Percentiles rank a stretch among this genome's conserved stretches.
Evolutionary conservation across 1,284 basidiomycete genomes (phyloP).

Genomic region (Pisolithus thermaeus): DNA sequence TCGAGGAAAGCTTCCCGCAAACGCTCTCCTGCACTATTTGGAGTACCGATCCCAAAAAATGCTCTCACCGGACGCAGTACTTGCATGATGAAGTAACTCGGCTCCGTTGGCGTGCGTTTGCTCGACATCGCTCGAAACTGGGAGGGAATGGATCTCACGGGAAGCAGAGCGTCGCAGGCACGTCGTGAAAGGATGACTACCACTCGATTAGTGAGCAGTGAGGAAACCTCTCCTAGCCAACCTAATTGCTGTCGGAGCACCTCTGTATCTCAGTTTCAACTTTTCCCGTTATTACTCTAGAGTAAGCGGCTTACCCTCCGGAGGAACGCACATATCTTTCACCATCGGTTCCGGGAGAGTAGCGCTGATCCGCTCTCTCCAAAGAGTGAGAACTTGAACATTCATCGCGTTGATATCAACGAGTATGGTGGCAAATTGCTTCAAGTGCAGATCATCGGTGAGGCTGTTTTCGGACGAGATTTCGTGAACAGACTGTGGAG

Average conservation of each 20-base stretch:
- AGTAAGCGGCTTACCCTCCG: conserved; percentile 43
- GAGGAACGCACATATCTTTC: conserved; percentile 31
- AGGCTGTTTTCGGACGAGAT: conserved; percentile 45
- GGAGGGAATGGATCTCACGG: conserved; percentile 83
- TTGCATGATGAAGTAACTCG: conserved; percentile 79
- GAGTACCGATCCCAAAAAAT: conserved; percentile 64
- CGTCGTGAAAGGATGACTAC: conserved; percentile 69
- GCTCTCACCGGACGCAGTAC: conserved; percentile 79
- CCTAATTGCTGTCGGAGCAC: conserved; percentile 51
- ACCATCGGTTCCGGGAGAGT: conserved; percentile 42
- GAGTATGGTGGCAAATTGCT: conserved; percentile 58
- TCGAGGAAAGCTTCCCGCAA: conserved; percentile 52
- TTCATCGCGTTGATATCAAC: conserved; percentile 59
- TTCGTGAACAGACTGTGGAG: conserved; percentile 46
- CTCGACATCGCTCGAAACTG: conserved; percentile 81
- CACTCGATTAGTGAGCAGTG: conserved; percentile 59
- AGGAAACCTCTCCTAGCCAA: conserved; percentile 42
- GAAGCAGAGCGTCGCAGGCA: conserved; percentile 79
- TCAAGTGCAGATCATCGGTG: conserved; percentile 55
- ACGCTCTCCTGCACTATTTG: conserved; percentile 49
- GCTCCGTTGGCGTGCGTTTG: conserved; percentile 62
- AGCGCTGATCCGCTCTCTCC: conserved; percentile 59
- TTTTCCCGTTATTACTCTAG: neutral
- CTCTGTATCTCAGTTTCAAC: conserved; percentile 32
- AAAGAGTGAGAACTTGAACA: conserved; percentile 46